These are phyloP conservation scores for Candida ipomoeae DNA, from an alignment of 805 yeast genomes.

Conservation along the genomic window DNA sequence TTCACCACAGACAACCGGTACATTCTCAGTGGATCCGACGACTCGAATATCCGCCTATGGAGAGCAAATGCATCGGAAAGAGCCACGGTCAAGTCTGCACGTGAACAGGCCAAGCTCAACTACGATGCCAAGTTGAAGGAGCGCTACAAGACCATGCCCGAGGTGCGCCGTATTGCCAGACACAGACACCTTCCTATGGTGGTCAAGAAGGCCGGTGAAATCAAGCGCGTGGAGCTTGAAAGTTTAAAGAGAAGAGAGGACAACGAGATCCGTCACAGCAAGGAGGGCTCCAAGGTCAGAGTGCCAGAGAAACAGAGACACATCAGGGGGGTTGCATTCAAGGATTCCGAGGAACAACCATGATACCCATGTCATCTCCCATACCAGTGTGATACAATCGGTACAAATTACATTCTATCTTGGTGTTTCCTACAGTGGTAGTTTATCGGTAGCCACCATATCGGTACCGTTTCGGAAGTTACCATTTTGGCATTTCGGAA, in stretches of 20 bases:
- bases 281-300: constrained; percentile 53
- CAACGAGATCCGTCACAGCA: constrained; percentile 77
- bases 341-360: constrained; percentile 28
- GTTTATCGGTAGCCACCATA: too few species aligned
- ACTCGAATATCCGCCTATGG: constrained; percentile 94
- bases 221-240: constrained; percentile 68
- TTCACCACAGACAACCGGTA: constrained; percentile 88
- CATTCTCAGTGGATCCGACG: constrained; percentile 89
- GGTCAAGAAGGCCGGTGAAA: constrained; percentile 84
- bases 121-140: constrained; percentile 90
- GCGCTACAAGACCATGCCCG: constrained; percentile 94
- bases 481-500: too few species aligned
- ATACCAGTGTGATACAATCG: too few species aligned
- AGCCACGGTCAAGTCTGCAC: constrained; percentile 72
- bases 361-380: background rate
- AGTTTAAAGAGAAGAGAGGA: constrained; percentile 77
- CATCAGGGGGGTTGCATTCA: constrained; percentile 74
- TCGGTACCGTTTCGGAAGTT: too few species aligned
- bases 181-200: constrained; percentile 90
- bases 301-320: constrained; percentile 81
- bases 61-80: constrained; percentile 83
- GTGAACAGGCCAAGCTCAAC: constrained; percentile 78
- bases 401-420: too few species aligned
- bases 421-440: too few species aligned
- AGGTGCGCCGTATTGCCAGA: constrained; percentile 79